Evolutionary conservation across 2,329 filamentous ascomycete species (phyloP).

Genomic region (Hysterium pulicare): DNA sequence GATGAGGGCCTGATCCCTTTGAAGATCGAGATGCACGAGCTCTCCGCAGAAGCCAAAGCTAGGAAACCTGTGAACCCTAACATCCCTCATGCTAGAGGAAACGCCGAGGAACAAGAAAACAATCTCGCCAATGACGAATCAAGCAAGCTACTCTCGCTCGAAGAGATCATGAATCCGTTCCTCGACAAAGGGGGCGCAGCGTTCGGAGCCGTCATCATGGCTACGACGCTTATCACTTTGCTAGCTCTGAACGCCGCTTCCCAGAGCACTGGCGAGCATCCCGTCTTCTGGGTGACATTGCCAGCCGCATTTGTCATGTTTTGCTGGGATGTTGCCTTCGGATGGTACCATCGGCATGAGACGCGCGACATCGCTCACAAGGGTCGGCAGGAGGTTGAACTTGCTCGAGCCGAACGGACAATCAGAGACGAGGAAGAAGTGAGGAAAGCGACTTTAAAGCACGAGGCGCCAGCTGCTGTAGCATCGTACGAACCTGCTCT

Average conservation of each 20-base stretch:
- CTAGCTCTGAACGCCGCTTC: slow-evolving; percentile 63
- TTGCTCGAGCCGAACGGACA: slow-evolving; percentile 40
- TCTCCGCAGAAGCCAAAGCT: slow-evolving; percentile 55
- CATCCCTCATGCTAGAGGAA: slow-evolving; percentile 62
- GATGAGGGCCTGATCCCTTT: slow-evolving; percentile 61
- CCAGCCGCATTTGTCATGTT: slow-evolving; percentile 68
- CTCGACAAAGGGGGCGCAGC: slow-evolving; percentile 64
- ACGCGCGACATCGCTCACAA: slow-evolving; percentile 61
- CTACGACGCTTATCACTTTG: slow-evolving; percentile 62
- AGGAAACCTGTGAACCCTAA: slow-evolving; percentile 67
- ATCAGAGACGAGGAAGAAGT: slow-evolving; percentile 32
- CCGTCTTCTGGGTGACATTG: slow-evolving; percentile 66
- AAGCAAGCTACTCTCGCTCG: slow-evolving; percentile 58
- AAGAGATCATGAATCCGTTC: slow-evolving; percentile 74
- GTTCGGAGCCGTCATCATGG: slow-evolving; percentile 65
- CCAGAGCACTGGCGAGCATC: slow-evolving; percentile 48
- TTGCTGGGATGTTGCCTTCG: slow-evolving; percentile 62
- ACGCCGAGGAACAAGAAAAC: slow-evolving; percentile 52
- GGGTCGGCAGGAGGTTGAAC: slow-evolving; percentile 51
- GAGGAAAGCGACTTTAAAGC: slow-evolving; percentile 3
- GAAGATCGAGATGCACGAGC: slow-evolving; percentile 65
- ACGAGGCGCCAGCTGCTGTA: slow-evolving; percentile 11
- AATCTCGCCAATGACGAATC: slow-evolving; percentile 48
- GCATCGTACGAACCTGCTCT: slow-evolving; percentile 7
- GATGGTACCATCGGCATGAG: slow-evolving; percentile 61